Percentiles rank a stretch among this genome's conserved stretches.
These are phyloP conservation scores for Plantago rigida DNA, from an alignment of 305 asterid genomes.

Conservation along the genomic window DNA sequence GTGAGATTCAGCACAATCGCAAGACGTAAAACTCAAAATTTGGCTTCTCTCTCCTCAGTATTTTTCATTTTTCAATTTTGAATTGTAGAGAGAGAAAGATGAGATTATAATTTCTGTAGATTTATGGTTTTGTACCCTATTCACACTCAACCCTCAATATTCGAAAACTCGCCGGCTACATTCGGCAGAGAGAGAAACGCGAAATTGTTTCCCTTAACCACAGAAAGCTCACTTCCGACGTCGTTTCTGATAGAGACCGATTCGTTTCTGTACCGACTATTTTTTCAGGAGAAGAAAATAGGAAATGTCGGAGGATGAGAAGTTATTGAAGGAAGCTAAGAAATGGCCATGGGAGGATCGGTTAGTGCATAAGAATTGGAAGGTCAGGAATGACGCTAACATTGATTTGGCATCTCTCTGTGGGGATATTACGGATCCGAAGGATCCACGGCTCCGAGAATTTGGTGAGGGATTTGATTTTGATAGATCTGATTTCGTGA, in stretches of 20 bases:
- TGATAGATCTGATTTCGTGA: slow-evolving; percentile 41
- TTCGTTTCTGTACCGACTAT: slow-evolving; percentile 15
- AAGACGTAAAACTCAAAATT: slow-evolving; percentile 57
- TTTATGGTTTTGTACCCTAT: slow-evolving; percentile 29
- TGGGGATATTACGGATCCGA: slow-evolving; percentile 81
- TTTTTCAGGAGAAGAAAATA: not conserved
- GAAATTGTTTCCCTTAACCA: slow-evolving; percentile 7
- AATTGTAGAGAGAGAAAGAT: slow-evolving; percentile 24
- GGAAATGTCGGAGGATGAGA: slow-evolving; percentile 98
- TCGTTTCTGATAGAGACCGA: slow-evolving; percentile 19
- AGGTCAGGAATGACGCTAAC: slow-evolving; percentile 89
- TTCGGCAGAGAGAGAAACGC: slow-evolving; percentile 33
- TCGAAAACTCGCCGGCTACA: slow-evolving; percentile 48
- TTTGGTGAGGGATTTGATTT: slow-evolving; percentile 64
- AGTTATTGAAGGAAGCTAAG: slow-evolving; percentile 98
- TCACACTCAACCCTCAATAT: slow-evolving; percentile 37
- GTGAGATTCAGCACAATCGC: slow-evolving; percentile 10
- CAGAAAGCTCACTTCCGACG: slow-evolving; percentile 25
- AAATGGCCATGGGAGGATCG: slow-evolving; percentile 95
- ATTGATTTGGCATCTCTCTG: slow-evolving; percentile 88
- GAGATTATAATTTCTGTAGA: slow-evolving; percentile 24
- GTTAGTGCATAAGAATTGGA: slow-evolving; percentile 92
- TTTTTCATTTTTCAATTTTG: slow-evolving; percentile 23
- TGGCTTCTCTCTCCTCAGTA: slow-evolving; percentile 25
- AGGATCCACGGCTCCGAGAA: slow-evolving; percentile 84